These are phyloP conservation scores for Sclerotinia spermophila DNA, from an alignment of 2,329 filamentous ascomycete species.

Conservation along the genomic window DNA sequence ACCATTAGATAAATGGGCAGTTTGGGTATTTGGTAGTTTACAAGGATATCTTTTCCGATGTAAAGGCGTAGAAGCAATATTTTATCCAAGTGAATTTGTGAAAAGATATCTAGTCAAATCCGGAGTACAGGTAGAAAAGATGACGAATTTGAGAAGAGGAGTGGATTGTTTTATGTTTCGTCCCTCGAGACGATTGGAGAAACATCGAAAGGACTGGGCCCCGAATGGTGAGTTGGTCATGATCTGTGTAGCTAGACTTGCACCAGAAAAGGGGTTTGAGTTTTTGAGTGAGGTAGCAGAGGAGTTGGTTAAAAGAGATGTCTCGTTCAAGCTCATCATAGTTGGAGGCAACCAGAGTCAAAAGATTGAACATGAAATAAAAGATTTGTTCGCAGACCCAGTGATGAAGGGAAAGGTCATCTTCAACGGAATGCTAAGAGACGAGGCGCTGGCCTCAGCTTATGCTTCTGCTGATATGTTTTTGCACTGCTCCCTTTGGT, in stretches of 20 bases:
- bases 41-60: constrained; percentile 66
- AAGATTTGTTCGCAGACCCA: constrained; percentile 54
- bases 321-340: constrained; percentile 62
- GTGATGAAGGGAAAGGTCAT: constrained; percentile 50
- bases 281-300: constrained; percentile 57
- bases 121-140: constrained; percentile 52
- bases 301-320: constrained; percentile 50
- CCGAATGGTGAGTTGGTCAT: constrained; percentile 62
- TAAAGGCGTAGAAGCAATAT: constrained; percentile 59
- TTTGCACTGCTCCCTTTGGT: constrained; percentile 66
- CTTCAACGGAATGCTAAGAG: constrained; percentile 64
- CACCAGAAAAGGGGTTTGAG: constrained; percentile 67
- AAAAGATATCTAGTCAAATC: constrained; percentile 56
- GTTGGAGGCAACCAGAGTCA: constrained; percentile 66
- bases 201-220: constrained; percentile 52
- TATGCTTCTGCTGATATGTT: constrained; percentile 69
- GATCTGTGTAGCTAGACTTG: constrained; percentile 62
- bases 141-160: constrained; percentile 59
- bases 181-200: constrained; percentile 49
- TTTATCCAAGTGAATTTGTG: constrained; percentile 65
- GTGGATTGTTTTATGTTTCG: constrained; percentile 62
- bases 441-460: constrained; percentile 57
- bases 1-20: constrained; percentile 57
- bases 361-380: constrained; percentile 58
- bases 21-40: constrained; percentile 58